Conservation (phyloP, 2,329 filamentous ascomycete species). For the Coleophoma eucalyptorum region DNA sequence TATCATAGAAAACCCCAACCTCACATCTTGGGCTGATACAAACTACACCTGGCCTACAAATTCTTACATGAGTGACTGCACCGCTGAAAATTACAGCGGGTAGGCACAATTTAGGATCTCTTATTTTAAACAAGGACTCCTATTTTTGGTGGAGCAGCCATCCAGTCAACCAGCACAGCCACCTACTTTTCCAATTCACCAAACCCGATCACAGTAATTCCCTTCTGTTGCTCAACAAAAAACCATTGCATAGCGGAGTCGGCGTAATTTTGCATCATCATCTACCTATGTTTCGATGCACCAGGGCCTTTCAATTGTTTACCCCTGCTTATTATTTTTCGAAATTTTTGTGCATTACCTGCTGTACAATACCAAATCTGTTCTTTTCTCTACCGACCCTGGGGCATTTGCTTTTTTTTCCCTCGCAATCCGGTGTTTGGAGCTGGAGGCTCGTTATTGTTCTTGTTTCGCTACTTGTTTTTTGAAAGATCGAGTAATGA, state of each 20-base stretch:
- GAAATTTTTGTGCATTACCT: not conserved
- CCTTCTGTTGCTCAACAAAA: not conserved
- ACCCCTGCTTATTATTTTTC: not conserved
- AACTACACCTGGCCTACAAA: slow-evolving; percentile 59
- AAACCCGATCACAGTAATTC: slow-evolving; percentile 5
- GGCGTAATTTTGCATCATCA: slow-evolving; percentile 13
- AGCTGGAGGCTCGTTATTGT: not conserved
- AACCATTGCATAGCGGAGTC: slow-evolving; percentile 18
- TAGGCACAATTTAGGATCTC: slow-evolving; percentile 6
- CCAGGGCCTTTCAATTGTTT: not conserved
- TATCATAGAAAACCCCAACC: slow-evolving; percentile 50
- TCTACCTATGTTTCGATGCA: not conserved
- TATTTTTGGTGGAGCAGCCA: slow-evolving; percentile 10
- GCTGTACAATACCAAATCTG: not conserved
- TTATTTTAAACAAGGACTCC: slow-evolving; percentile 13
- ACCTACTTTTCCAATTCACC: slow-evolving; percentile 5
- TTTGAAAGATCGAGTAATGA: too few relatives aligned
- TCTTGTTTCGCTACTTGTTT: too few relatives aligned
- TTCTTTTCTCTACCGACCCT: not conserved
- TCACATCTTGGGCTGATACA: slow-evolving; percentile 53
- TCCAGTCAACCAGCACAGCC: slow-evolving; percentile 6
- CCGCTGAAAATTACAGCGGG: slow-evolving; percentile 9
- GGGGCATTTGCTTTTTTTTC: not conserved
- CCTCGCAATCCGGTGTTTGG: not conserved
- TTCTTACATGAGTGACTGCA: slow-evolving; percentile 53